phyloP scores from a whole-genome alignment of 257 asterid species.

The Nicotiana knightiana region DNA sequence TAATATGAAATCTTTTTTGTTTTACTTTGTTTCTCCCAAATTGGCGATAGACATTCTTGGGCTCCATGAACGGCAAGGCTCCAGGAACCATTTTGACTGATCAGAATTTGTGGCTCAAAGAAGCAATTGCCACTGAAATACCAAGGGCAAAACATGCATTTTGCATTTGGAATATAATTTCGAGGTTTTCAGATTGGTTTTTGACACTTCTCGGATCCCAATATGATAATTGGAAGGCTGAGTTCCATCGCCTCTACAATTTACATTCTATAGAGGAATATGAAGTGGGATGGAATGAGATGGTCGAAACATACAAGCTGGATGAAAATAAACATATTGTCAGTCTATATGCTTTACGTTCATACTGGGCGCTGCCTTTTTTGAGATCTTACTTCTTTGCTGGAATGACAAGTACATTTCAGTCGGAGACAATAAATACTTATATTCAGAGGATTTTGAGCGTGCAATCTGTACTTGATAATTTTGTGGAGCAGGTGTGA shows the following conservation, averaged over 20 bases:
- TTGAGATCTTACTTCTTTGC: conserved; percentile 90
- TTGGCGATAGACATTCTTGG: conserved; percentile 58
- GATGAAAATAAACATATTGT: conserved; percentile 81
- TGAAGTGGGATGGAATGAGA: conserved; percentile 89
- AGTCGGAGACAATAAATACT: conserved; percentile 74
- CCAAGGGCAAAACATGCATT: conserved; percentile 89
- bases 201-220: conserved; percentile 81
- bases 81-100: conserved; percentile 89
- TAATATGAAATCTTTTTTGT: neutral
- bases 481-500: conserved; percentile 91
- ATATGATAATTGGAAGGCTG: conserved; percentile 89
- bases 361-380: conserved; percentile 92
- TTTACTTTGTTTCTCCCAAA: neutral
- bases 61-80: conserved; percentile 88
- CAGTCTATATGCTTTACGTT: conserved; percentile 61
- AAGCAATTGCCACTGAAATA: conserved; percentile 81
- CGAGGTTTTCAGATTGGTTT: conserved; percentile 94
- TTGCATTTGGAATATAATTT: conserved; percentile 89
- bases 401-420: conserved; percentile 78
- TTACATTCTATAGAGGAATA: conserved; percentile 72
- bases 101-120: conserved; percentile 88
- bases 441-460: conserved; percentile 88
- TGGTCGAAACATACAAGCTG: conserved; percentile 80
- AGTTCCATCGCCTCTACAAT: conserved; percentile 76
- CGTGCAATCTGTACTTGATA: conserved; percentile 87